Conservation (phyloP, 148 eudicot species). For the Rhododendron williamsianum region DNA sequence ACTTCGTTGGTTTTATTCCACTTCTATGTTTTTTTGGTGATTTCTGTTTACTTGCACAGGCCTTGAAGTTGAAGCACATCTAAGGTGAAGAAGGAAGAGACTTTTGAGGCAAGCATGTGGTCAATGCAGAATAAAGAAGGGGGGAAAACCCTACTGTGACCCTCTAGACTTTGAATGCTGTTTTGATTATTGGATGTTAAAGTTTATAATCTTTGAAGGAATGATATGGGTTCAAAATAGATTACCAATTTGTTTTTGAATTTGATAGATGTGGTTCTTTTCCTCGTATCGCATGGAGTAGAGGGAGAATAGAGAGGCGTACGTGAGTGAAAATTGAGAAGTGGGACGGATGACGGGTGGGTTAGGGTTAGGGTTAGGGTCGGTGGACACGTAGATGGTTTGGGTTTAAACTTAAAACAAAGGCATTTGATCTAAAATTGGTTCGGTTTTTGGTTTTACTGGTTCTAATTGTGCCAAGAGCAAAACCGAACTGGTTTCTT, state of each 20-base stretch:
- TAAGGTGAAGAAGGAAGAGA: background rate
- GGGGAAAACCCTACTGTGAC: background rate
- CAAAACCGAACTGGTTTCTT: background rate
- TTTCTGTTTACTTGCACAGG: background rate
- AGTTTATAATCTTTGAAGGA: background rate
- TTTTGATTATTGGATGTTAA: background rate
- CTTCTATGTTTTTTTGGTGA: background rate
- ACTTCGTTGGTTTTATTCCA: background rate
- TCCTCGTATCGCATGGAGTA: background rate
- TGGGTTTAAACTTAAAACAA: background rate
- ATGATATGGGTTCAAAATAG: background rate
- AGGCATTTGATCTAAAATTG: background rate
- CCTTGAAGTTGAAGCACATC: slow-evolving; percentile 1
- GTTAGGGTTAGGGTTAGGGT: background rate
- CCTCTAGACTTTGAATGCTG: background rate
- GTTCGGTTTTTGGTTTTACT: background rate
- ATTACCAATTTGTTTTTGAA: background rate
- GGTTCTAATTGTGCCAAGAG: background rate
- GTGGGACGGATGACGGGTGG: too few relatives aligned
- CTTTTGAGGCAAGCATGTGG: background rate
- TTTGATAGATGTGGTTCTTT: background rate
- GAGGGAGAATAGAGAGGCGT: background rate
- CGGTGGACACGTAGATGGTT: too few relatives aligned
- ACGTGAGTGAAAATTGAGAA: too few relatives aligned
- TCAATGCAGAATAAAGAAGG: background rate